Evolutionary conservation across 202 grass and related monocot genomes (phyloP).

Genomic region (Carex arenaria): DNA sequence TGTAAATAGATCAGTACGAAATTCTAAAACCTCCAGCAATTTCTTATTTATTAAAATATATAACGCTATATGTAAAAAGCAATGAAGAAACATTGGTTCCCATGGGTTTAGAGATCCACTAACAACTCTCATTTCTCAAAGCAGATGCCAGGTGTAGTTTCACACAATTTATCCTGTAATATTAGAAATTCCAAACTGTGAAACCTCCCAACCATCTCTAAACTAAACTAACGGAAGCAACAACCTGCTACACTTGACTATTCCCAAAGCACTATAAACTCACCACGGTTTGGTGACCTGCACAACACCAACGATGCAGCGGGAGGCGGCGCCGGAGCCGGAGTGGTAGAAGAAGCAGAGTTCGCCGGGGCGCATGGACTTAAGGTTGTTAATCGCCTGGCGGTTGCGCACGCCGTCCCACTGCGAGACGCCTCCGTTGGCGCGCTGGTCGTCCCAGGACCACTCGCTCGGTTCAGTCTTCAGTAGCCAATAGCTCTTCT

Average conservation of each 20-base stretch:
- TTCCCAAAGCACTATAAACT: not conserved
- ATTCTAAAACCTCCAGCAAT: not conserved
- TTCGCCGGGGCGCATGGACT: constrained; percentile 57
- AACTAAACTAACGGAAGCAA: too few species aligned
- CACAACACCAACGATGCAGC: constrained; percentile 49
- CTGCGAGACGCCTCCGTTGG: constrained; percentile 51
- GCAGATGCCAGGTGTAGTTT: too few species aligned
- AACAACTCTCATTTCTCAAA: too few species aligned
- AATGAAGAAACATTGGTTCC: too few species aligned
- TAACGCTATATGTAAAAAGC: too few species aligned
- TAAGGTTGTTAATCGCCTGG: constrained; percentile 67
- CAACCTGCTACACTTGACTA: not conserved
- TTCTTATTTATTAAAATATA: too few species aligned
- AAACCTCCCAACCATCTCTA: too few species aligned
- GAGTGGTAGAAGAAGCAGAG: constrained; percentile 91
- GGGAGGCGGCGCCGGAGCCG: constrained; percentile 37
- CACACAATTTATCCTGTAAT: too few species aligned
- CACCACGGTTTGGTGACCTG: constrained; percentile 62
- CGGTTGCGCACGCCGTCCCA: constrained; percentile 88
- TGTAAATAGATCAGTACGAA: not conserved
- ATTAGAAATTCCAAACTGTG: too few species aligned
- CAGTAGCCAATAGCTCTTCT: constrained; percentile 58
- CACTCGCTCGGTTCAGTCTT: constrained; percentile 85
- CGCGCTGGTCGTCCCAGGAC: constrained; percentile 85
- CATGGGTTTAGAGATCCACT: too few species aligned